Base-by-base conservation (phyloP, 805 yeast species). In the Hanseniaspora occidentalis region DNA sequence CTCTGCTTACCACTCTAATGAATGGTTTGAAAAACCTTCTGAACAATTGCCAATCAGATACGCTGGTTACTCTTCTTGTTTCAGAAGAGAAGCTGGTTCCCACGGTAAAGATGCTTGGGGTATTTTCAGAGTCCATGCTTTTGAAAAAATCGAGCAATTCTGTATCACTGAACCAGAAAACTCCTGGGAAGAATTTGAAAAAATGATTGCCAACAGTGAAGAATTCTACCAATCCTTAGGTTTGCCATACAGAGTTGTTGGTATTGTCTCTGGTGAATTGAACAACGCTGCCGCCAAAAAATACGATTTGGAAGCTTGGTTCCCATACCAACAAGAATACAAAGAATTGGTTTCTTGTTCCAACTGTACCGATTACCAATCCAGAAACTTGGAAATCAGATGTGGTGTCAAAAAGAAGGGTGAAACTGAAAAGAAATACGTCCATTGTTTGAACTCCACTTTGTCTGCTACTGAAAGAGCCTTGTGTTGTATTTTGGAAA, bases 51-150 rank as follows among this genome's bases (percentile, higher is more conserved):
- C 98, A 46, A 75, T 85, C 48, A 83, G 94, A 66, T 92, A 92
- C 58, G 98, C 96, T 37, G 98, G 98, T 56, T 92, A 82, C 71
- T 86, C 96, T 27, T 83, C 96, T 36, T 92, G 98, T 77, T 92
- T 92, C 79, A 80, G 98, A 67, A 84, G 98, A 70, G 98, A 92
- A 70, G 98, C 98, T 44, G 98, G 98, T 51, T 80, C 96, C 50
- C 97, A 89, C 57, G 98, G 98, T 64, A 89, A 89, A 64, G 98
- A 92, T 58, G 98, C 98, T 38, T 92, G 98, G 98, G 98, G 98
- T 67, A 86, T 92, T 50, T 92, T 92, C 79, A 82, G 98, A 69
- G 97, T 92, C 44, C 98, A 92, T 61, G 94, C 94, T 47, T 92
- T 92, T 58, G 98, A 92, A 70, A 92, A 92, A 69, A 85, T 92